Evolutionary conservation across 148 eudicot genomes (phyloP).

Genomic region (Chenopodium quinoa): DNA sequence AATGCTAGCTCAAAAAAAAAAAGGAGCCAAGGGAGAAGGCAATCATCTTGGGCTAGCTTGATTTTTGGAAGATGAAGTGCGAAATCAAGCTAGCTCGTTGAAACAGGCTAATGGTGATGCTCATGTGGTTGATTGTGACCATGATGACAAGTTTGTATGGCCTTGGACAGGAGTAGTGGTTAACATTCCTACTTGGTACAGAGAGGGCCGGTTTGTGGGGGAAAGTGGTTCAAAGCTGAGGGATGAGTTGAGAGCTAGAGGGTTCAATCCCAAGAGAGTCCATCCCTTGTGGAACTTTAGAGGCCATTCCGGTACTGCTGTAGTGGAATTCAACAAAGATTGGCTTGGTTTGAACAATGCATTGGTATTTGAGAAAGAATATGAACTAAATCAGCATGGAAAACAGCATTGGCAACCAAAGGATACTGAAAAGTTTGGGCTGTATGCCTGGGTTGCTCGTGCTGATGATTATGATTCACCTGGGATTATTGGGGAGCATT

Average conservation of each 20-base stretch:
- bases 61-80: conserved; percentile 59
- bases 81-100: conserved; percentile 47
- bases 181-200: conserved; percentile 58
- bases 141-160: conserved; percentile 87
- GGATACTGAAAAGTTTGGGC: conserved; percentile 46
- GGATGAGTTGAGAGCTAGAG: conserved; percentile 66
- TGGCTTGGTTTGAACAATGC: conserved; percentile 87
- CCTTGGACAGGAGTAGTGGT: conserved; percentile 94
- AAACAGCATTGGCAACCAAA: conserved; percentile 69
- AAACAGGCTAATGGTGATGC: conserved; percentile 38
- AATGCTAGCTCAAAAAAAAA: conserved; percentile 27
- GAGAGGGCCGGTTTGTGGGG: conserved; percentile 76
- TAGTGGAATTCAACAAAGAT: conserved; percentile 82
- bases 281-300: conserved; percentile 75
- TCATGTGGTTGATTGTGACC: conserved; percentile 47
- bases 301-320: conserved; percentile 85
- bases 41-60: conserved; percentile 69
- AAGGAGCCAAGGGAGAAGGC: conserved; percentile 80
- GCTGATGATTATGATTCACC: conserved; percentile 77
- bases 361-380: conserved; percentile 79
- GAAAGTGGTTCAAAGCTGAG: conserved; percentile 92
- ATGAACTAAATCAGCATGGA: conserved; percentile 77
- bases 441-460: conserved; percentile 97
- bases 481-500: conserved; percentile 72
- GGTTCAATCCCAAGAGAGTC: conserved; percentile 83